Conservation (phyloP, 2,329 filamentous ascomycete species). For the Ceratocystis albifundus region DNA sequence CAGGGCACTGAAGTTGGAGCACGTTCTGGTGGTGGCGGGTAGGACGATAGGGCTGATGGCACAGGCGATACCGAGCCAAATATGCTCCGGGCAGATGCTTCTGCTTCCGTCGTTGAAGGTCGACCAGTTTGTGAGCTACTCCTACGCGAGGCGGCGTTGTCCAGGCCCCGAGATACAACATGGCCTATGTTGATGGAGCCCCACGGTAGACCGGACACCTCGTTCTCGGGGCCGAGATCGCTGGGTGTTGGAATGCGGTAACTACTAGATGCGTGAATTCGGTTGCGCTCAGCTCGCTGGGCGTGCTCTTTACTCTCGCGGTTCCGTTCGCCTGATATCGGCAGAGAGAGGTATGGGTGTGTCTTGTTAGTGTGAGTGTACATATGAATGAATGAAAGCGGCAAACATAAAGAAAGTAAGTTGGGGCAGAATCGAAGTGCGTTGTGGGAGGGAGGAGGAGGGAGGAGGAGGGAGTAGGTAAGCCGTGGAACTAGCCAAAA, state of each 20-base stretch:
- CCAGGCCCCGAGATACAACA: conserved; percentile 41
- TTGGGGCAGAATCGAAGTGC: no score
- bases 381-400: background rate
- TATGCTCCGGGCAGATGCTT: conserved; percentile 3
- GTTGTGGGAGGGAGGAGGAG: no score
- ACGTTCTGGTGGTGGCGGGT: no score
- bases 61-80: background rate
- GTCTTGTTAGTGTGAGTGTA: background rate
- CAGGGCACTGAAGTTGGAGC: no score
- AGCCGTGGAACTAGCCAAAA: no score
- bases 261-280: conserved; percentile 49
- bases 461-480: no score
- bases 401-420: background rate
- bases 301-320: conserved; percentile 55
- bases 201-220: conserved; percentile 59
- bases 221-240: conserved; percentile 40
- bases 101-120: conserved; percentile 11
- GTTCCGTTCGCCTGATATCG: conserved; percentile 51
- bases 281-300: conserved; percentile 53
- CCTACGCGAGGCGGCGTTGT: conserved; percentile 36
- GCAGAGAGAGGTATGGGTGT: background rate
- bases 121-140: conserved; percentile 32
- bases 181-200: conserved; percentile 53
- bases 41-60: background rate
- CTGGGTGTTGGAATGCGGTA: conserved; percentile 50